A percentile compares a stretch with the other conserved stretches of the same genome.
These are phyloP conservation scores for Meyerozyma smithsonii DNA, from an alignment of 1,139 yeast species.

Conservation along the genomic window DNA sequence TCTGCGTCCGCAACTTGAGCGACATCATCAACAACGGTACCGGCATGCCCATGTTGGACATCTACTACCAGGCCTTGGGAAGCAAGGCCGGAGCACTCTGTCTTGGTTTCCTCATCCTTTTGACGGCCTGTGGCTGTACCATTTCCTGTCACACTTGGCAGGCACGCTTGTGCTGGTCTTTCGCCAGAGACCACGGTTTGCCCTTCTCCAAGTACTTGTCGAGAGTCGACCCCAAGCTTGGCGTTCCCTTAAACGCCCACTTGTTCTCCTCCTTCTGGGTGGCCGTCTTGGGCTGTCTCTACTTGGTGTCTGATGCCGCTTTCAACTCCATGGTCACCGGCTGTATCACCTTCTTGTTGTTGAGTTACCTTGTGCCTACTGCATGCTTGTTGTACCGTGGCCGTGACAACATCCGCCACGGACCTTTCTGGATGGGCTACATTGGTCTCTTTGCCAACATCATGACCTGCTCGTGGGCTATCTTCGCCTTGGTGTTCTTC, in stretches of 20 bases:
- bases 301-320: constrained; percentile 51
- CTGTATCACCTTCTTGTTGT: constrained; percentile 47
- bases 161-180: constrained; percentile 61
- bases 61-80: constrained; percentile 34
- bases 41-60: constrained; percentile 41
- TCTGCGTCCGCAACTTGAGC: constrained; percentile 31
- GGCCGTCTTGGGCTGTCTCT: constrained; percentile 46
- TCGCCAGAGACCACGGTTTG: constrained; percentile 60
- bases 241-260: constrained; percentile 52
- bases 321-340: constrained; percentile 54
- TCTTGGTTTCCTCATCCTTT: constrained; percentile 29
- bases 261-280: constrained; percentile 45
- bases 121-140: constrained; percentile 40
- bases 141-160: constrained; percentile 44
- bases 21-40: constrained; percentile 24
- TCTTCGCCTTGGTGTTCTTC: constrained; percentile 58
- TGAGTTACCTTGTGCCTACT: constrained; percentile 50
- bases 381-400: constrained; percentile 51
- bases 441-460: constrained; percentile 54
- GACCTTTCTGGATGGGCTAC: constrained; percentile 60
- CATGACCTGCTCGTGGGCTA: constrained; percentile 53
- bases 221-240: constrained; percentile 38
- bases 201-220: constrained; percentile 47
- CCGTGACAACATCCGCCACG: constrained; percentile 56
- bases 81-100: constrained; percentile 36